Evolutionary conservation across 1,284 basidiomycete genomes (phyloP).

Genomic region (Cutaneotrichosporon daszewskae): DNA sequence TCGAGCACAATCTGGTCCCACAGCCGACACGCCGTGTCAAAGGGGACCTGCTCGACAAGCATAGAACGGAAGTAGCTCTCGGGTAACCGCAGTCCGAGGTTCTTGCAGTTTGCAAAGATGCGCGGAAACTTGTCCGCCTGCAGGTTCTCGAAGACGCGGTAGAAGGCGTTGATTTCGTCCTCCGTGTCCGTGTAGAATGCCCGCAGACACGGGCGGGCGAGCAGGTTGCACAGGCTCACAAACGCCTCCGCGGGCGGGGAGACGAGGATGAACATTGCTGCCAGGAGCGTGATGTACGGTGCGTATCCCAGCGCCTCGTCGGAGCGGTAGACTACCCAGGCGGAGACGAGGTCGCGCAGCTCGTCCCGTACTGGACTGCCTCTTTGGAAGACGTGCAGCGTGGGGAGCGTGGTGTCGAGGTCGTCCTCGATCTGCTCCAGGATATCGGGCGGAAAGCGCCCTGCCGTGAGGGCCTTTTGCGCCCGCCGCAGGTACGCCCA

Average conservation of each 20-base stretch:
- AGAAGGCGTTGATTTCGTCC: constrained; percentile 68
- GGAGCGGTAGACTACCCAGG: constrained; percentile 84
- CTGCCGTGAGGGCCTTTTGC: constrained; percentile 62
- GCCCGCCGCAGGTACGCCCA: constrained; percentile 67
- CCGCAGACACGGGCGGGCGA: constrained; percentile 76
- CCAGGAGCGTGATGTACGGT: constrained; percentile 53
- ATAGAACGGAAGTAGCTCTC: constrained; percentile 68
- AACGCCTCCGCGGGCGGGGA: constrained; percentile 72
- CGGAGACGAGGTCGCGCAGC: constrained; percentile 76
- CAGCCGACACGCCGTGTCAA: constrained; percentile 76
- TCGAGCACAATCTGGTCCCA: constrained; percentile 62
- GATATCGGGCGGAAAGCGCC: constrained; percentile 66
- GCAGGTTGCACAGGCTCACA: constrained; percentile 77
- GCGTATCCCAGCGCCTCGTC: constrained; percentile 81
- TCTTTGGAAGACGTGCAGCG: constrained; percentile 78
- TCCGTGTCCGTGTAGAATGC: constrained; percentile 75
- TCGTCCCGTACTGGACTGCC: constrained; percentile 80
- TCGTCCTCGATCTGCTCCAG: constrained; percentile 73
- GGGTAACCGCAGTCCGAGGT: constrained; percentile 51
- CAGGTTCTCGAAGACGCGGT: constrained; percentile 45
- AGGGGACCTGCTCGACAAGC: constrained; percentile 79
- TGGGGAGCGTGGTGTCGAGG: constrained; percentile 71
- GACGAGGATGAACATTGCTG: constrained; percentile 84
- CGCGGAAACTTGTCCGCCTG: constrained; percentile 67
- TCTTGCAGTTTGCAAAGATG: constrained; percentile 93